phyloP scores from a whole-genome alignment of 2,329 filamentous ascomycete genomes.

The Pseudogymnoascus sp. region DNA sequence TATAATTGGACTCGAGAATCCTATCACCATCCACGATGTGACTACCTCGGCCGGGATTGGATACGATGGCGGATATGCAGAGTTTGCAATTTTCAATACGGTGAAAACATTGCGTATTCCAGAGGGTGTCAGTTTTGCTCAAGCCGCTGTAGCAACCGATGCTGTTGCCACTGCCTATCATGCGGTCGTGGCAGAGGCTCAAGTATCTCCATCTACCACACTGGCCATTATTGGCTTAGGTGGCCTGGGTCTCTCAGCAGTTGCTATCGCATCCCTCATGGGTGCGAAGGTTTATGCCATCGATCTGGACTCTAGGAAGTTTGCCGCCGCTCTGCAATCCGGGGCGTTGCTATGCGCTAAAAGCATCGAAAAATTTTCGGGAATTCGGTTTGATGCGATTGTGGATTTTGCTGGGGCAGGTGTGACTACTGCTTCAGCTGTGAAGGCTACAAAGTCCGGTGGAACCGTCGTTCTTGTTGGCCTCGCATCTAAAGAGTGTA shows the following conservation, averaged over 20 bases:
- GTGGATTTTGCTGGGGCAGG: slow-evolving; percentile 13
- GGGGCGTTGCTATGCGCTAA: slow-evolving; percentile 13
- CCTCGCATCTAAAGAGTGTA: neutral
- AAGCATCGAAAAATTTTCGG: slow-evolving; percentile 5
- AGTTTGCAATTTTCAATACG: neutral
- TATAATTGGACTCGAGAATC: neutral
- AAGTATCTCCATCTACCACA: neutral
- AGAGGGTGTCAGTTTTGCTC: slow-evolving; percentile 10
- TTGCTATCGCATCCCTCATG: slow-evolving; percentile 9
- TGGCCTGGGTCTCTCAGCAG: slow-evolving; percentile 10
- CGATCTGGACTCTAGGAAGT: slow-evolving; percentile 10
- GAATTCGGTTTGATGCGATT: slow-evolving; percentile 9
- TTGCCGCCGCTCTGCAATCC: slow-evolving; percentile 7
- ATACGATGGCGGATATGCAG: slow-evolving; percentile 13
- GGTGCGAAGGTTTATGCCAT: slow-evolving; percentile 13
- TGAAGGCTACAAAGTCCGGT: slow-evolving; percentile 8
- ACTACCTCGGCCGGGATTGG: slow-evolving; percentile 9
- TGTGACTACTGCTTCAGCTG: slow-evolving; percentile 4
- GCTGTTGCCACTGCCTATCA: slow-evolving; percentile 12
- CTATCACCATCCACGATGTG: slow-evolving; percentile 14
- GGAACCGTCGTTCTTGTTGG: slow-evolving; percentile 12
- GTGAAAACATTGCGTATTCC: slow-evolving; percentile 8
- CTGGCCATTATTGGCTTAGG: slow-evolving; percentile 13
- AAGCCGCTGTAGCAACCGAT: slow-evolving; percentile 12
- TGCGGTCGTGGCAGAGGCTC: slow-evolving; percentile 10